phyloP scores from a whole-genome alignment of 2,329 filamentous ascomycete species.

The Blastomyces percursus region DNA sequence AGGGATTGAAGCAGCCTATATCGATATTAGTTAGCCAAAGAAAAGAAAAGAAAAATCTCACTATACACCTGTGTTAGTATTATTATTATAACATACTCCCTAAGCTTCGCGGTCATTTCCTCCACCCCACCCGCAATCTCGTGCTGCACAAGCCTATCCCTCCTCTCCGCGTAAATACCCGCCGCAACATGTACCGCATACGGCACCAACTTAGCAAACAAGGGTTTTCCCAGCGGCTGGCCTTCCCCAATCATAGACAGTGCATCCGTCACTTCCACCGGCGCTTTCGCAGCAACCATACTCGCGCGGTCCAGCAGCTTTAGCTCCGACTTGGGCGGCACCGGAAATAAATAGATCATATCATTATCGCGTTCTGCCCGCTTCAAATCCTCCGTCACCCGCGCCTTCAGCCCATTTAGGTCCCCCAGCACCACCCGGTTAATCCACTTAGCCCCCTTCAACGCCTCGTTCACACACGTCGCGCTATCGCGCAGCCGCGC shows the following conservation, averaged over 20 bases:
- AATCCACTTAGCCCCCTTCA: slow-evolving; percentile 74
- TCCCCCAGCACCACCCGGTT: slow-evolving; percentile 74
- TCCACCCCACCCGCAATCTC: slow-evolving; percentile 79
- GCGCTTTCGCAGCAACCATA: slow-evolving; percentile 72
- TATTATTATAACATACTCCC: slow-evolving; percentile 42
- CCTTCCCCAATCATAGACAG: slow-evolving; percentile 69
- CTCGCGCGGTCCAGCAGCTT: slow-evolving; percentile 74
- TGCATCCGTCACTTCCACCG: slow-evolving; percentile 71
- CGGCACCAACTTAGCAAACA: slow-evolving; percentile 86
- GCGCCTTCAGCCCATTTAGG: slow-evolving; percentile 68
- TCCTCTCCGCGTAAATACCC: slow-evolving; percentile 85
- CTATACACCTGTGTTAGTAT: neutral
- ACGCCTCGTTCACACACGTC: slow-evolving; percentile 68
- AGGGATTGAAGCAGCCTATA: slow-evolving; percentile 57
- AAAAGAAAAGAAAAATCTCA: neutral
- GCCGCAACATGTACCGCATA: slow-evolving; percentile 93
- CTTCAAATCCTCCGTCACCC: slow-evolving; percentile 78
- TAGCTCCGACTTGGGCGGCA: slow-evolving; percentile 80
- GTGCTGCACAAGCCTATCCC: slow-evolving; percentile 82
- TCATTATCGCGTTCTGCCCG: slow-evolving; percentile 94
- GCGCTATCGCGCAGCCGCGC: slow-evolving; percentile 74
- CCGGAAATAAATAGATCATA: slow-evolving; percentile 75
- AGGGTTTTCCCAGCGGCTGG: slow-evolving; percentile 66
- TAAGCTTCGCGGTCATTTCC: slow-evolving; percentile 63
- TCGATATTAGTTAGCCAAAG: slow-evolving; percentile 11